phyloP scores from a whole-genome alignment of 805 yeast genomes.

The Peterozyma toletana region DNA sequence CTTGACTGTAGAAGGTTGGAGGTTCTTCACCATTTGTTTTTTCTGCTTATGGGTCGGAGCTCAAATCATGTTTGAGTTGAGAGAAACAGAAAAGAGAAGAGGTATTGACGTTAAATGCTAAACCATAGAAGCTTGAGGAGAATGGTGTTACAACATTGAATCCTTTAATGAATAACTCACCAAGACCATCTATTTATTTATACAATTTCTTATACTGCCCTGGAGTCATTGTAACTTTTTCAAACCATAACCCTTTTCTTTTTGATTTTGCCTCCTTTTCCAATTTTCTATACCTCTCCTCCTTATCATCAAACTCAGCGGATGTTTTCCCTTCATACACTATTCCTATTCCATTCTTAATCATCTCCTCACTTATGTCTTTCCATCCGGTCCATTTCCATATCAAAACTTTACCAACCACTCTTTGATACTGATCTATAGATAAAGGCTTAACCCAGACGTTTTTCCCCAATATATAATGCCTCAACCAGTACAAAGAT shows the following conservation, averaged over 20 bases:
- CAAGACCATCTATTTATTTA: conserved; percentile 10
- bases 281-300: conserved; percentile 45
- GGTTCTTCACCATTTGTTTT: conserved; percentile 55
- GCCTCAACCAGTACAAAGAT: conserved; percentile 70
- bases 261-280: conserved; percentile 54
- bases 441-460: conserved; percentile 74
- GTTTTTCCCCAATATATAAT: conserved; percentile 54
- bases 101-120: conserved; percentile 81
- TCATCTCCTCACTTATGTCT: conserved; percentile 86
- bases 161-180: not conserved
- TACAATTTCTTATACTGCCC: conserved; percentile 63
- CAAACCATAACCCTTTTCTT: conserved; percentile 65
- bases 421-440: conserved; percentile 83
- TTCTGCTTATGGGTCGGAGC: conserved; percentile 70
- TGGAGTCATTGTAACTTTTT: conserved; percentile 55
- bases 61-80: conserved; percentile 90
- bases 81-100: conserved; percentile 78
- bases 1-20: conserved; percentile 60
- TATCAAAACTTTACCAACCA: conserved; percentile 69
- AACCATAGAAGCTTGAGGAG: not conserved
- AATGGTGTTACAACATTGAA: not conserved
- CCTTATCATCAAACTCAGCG: conserved; percentile 82
- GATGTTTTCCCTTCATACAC: conserved; percentile 79
- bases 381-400: conserved; percentile 59
- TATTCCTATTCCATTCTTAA: conserved; percentile 73